Evolutionary conservation across 768 basidiomycete species (phyloP).

Genomic region (Candolleomyces efflorescens): DNA sequence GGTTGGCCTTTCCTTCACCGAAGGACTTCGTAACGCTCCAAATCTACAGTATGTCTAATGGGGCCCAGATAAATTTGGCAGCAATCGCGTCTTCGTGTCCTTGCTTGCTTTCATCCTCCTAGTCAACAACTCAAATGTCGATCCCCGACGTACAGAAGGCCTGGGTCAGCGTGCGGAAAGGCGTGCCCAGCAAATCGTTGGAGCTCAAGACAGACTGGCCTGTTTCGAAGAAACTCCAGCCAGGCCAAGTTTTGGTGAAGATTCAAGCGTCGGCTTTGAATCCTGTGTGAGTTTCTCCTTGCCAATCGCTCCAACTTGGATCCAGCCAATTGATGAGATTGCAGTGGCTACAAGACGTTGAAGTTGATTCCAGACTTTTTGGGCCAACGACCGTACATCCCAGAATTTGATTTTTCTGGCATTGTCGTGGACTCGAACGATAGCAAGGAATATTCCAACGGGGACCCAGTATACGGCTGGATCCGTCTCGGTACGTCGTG

Average conservation of each 20-base stretch:
- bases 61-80: too few species aligned
- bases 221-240: slow-evolving; percentile 28
- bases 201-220: slow-evolving; percentile 31
- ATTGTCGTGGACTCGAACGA: slow-evolving; percentile 51
- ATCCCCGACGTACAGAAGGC: slow-evolving; percentile 34
- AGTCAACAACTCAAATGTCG: not conserved
- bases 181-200: slow-evolving; percentile 29
- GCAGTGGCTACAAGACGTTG: slow-evolving; percentile 61
- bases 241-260: slow-evolving; percentile 31
- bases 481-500: slow-evolving; percentile 27
- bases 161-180: slow-evolving; percentile 32
- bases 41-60: too few species aligned
- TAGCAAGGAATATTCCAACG: slow-evolving; percentile 43
- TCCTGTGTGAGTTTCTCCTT: slow-evolving; percentile 45
- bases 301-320: not conserved
- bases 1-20: too few species aligned
- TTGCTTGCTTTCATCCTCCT: too few species aligned
- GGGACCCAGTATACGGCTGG: slow-evolving; percentile 64
- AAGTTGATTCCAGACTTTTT: slow-evolving; percentile 41
- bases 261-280: slow-evolving; percentile 55
- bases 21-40: too few species aligned
- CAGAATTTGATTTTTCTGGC: slow-evolving; percentile 65
- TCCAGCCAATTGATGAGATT: not conserved
- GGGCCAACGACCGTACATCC: slow-evolving; percentile 42
- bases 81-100: too few species aligned